A percentile compares a stretch with the other conserved stretches of the same genome.
phyloP scores from a whole-genome alignment of 2,329 filamentous ascomycete genomes.

The Microthyrium microscopicum region DNA sequence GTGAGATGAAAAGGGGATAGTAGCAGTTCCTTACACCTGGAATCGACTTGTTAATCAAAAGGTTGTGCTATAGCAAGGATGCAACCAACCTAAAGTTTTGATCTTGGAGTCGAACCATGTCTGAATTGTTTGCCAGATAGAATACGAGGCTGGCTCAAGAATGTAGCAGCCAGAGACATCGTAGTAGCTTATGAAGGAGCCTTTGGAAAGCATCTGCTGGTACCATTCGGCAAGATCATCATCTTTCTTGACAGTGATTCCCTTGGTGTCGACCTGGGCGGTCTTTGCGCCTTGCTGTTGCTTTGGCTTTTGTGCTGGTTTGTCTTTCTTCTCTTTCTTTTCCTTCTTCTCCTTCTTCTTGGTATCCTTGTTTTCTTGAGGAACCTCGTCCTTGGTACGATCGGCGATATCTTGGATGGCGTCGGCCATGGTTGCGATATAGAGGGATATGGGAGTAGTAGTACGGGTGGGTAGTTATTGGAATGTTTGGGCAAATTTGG shows the following conservation, averaged over 20 bases:
- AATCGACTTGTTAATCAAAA: slow-evolving; percentile 46
- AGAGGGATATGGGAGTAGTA: no score
- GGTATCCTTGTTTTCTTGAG: slow-evolving; percentile 6
- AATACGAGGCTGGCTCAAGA: slow-evolving; percentile 53
- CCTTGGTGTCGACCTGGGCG: slow-evolving; percentile 19
- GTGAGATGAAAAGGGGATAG: slow-evolving; percentile 89
- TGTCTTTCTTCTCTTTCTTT: slow-evolving; percentile 10
- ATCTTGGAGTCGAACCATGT: slow-evolving; percentile 48
- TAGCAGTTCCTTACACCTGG: slow-evolving; percentile 48
- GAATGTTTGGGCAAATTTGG: no score
- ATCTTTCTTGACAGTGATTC: slow-evolving; percentile 72
- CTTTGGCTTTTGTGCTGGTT: slow-evolving; percentile 22
- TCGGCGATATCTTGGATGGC: background rate
- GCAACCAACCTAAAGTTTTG: slow-evolving; percentile 76
- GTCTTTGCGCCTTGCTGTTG: slow-evolving; percentile 46
- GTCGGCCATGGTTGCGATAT: background rate
- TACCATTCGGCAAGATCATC: slow-evolving; percentile 92
- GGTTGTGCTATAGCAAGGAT: no score
- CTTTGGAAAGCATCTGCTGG: slow-evolving; percentile 92
- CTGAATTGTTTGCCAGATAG: slow-evolving; percentile 53
- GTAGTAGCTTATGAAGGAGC: slow-evolving; percentile 96
- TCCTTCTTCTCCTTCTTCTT: slow-evolving; percentile 8
- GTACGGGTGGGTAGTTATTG: no score
- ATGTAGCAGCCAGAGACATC: slow-evolving; percentile 97
- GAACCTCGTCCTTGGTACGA: background rate